Base-by-base conservation (phyloP, 805 yeast genomes). In the Candida cerambycidarum region DNA sequence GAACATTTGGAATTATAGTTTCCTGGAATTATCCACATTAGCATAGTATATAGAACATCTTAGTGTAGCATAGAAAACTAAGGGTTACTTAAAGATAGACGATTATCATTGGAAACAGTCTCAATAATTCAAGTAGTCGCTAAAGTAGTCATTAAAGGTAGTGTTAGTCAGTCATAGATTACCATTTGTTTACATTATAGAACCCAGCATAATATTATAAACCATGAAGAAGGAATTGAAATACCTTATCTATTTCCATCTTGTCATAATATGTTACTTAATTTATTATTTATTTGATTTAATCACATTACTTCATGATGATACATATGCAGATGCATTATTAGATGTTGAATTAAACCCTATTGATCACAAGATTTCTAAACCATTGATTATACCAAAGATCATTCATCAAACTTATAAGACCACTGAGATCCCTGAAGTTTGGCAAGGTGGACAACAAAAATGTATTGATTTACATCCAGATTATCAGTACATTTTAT, bases 341-440 rank as follows among this genome's bases (percentile, higher is more conserved):
- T 58, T 78, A 12, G 80, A 80, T 39, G 67, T 69, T 11, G 95
- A 88, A 46, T 57, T 86, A 37, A 79, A 82, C 51, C 83, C 83
- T 2, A 64, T 70, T 5, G 67, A 63, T 24, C 70, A 71, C n/a
- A 57, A 63, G 5, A 57, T 67, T 15, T 65, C 62, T 14, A 67
- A 67, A 44, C 80, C 81, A 8, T 75, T 74, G 45, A 59, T 84
- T 29, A 88, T 89, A 35, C 97, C 97, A 29, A 86, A 85, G 56
- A 89, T 89, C 59, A 89, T 90, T 42, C 97, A 90, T 59, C 97
- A 90, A 62, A 90, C 97, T 11, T 90, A 90, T 64, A 89, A 86
- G 59, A 85, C 87, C 15, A 74, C 69, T 11, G 76, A 82, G 15
- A 78, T 89, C 12, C 97, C 97, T 2, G 89, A 81, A 38, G 71